Base-by-base conservation (phyloP, 306 rosid species). In the Hippophae rhamnoides region DNA sequence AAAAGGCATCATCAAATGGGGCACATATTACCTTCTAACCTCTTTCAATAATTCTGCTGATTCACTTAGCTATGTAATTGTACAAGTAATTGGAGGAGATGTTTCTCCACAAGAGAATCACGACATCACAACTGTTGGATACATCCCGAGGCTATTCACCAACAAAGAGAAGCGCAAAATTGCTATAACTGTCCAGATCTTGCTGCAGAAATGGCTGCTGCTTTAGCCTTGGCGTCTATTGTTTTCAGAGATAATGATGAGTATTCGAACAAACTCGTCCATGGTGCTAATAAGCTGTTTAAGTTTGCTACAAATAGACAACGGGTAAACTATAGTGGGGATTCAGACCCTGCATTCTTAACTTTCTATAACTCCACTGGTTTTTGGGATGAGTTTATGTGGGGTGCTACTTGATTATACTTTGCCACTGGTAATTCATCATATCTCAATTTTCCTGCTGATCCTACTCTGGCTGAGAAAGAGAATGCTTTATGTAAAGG, bases 391-490 rank as follows among this genome's bases (percentile, higher is more conserved):
- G 90, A 84, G 66, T 78, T 56, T 49, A 68, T 84, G 12, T 84
- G 86, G 90, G 89, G 86, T 61, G 82, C 82, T 0, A 83, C 90
- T 13, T 84, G 90, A 86, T 73, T 84, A 80, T 84, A 84, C 66
- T 81, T 60, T 56, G 90, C 86, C 8, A 80, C 90, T 10, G 86
- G 90, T 52, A 84, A 80, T 49, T 62, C 72, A 6, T 72, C 84
- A 3, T 84, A 84, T 62, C 86, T 84, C 14, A 72, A 65, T 58
- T 78, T 84, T 68, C 86, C 81, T 38, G 75, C 86, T 63, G 38
- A 69, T 49, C 84, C 84, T 47, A 75, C 73, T 67, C 14, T 80
- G 8, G 89, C 76, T 50, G 69, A 60, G 64, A 79, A 72, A 38
- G 89, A 81, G 0, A 81, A 78, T 48, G 86, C 80, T 54, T 80